Evolutionary conservation across 2,329 filamentous ascomycete species (phyloP).

Genomic region (Metarhizium robertsii): DNA sequence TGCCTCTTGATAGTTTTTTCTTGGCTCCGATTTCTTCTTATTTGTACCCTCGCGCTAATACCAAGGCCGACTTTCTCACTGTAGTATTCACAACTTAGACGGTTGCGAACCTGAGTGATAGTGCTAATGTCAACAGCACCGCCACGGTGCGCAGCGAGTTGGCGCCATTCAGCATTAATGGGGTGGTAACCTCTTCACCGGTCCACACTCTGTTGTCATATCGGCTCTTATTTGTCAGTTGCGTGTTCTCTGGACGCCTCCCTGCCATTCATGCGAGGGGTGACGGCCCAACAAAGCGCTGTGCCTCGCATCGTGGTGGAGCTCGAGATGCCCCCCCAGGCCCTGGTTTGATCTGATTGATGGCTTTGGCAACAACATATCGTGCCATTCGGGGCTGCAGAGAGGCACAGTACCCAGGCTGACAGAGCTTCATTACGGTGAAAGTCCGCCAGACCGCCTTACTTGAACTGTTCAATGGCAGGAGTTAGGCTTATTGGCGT

Average conservation of each 20-base stretch:
- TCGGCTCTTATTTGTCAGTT: not conserved
- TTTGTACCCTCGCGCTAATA: not conserved
- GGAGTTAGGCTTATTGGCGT: too few species aligned
- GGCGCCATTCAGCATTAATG: not conserved
- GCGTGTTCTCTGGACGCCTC: not conserved
- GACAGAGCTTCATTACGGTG: too few species aligned
- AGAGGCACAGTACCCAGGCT: too few species aligned
- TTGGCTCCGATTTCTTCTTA: not conserved
- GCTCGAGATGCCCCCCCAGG: not conserved
- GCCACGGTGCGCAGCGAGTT: not conserved
- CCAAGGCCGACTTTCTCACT: not conserved
- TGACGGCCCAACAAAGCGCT: not conserved
- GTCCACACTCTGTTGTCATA: not conserved
- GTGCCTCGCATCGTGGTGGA: not conserved
- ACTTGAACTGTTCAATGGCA: too few species aligned
- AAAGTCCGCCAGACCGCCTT: too few species aligned
- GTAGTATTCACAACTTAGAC: not conserved
- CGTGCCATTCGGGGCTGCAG: too few species aligned
- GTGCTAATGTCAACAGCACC: too few species aligned
- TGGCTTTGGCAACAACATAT: too few species aligned
- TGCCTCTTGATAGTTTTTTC: not conserved
- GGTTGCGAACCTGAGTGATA: not conserved
- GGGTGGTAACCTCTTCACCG: not conserved
- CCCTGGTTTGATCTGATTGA: not conserved
- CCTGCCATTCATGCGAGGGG: not conserved